A percentile compares a stretch with the other conserved stretches of the same genome.
Evolutionary conservation across 2,329 filamentous ascomycete species (phyloP).

Genomic region (Paraconiothyrium sp.): DNA sequence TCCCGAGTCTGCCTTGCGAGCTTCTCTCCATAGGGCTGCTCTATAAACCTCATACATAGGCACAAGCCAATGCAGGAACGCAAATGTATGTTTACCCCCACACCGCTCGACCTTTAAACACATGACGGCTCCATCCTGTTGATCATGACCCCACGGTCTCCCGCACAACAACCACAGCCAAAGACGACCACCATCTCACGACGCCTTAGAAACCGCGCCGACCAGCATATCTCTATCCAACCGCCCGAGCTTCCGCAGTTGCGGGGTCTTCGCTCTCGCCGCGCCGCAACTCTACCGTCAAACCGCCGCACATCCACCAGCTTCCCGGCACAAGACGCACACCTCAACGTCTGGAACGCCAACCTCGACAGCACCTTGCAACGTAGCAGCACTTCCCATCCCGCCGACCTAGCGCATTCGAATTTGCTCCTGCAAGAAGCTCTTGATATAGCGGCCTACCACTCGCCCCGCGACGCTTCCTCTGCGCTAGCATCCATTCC

Average conservation of each 20-base stretch:
- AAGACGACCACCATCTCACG: constrained; percentile 48
- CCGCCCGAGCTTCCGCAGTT: constrained; percentile 43
- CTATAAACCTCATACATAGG: constrained; percentile 34
- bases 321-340: constrained; percentile 36
- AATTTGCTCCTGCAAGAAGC: constrained; percentile 30
- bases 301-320: constrained; percentile 43
- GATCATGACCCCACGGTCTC: constrained; percentile 49
- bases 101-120: constrained; percentile 33
- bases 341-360: constrained; percentile 38
- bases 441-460: constrained; percentile 29
- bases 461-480: constrained; percentile 29
- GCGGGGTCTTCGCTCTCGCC: constrained; percentile 40
- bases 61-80: constrained; percentile 34
- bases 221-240: constrained; percentile 40
- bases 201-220: constrained; percentile 43
- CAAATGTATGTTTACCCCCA: constrained; percentile 49
- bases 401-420: constrained; percentile 24
- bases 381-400: constrained; percentile 33
- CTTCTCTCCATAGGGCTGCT: constrained; percentile 37
- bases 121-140: constrained; percentile 40
- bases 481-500: constrained; percentile 24
- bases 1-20: constrained; percentile 45
- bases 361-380: constrained; percentile 29
- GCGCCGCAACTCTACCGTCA: constrained; percentile 43
- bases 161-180: constrained; percentile 36